phyloP scores from a whole-genome alignment of 345 rosid species.

The Hypericum androsaemum region DNA sequence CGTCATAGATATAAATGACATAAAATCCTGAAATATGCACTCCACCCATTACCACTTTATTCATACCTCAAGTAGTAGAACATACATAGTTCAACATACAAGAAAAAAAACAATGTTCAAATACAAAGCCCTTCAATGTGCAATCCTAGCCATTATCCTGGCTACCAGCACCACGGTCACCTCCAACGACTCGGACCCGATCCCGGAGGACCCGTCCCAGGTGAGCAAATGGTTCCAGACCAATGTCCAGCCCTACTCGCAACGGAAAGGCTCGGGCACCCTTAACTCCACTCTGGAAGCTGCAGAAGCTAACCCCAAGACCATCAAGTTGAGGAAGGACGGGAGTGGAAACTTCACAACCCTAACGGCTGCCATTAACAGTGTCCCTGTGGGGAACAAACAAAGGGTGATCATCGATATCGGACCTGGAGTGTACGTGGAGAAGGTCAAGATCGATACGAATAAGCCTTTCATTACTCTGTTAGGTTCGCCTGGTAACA shows the following conservation, averaged over 20 bases:
- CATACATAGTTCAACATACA: no score
- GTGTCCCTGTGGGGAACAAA: slow-evolving; percentile 33
- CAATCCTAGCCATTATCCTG: not conserved
- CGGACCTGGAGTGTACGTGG: slow-evolving; percentile 39
- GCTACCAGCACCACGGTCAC: not conserved
- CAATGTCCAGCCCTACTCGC: slow-evolving; percentile 24
- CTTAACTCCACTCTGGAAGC: slow-evolving; percentile 35
- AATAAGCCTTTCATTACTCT: slow-evolving; percentile 44
- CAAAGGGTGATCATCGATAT: slow-evolving; percentile 44
- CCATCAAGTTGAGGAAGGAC: slow-evolving; percentile 32
- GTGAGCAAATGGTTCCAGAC: slow-evolving; percentile 30
- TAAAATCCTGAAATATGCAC: no score
- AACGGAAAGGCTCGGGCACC: slow-evolving; percentile 20
- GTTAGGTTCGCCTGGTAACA: slow-evolving; percentile 27
- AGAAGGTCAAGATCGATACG: slow-evolving; percentile 39
- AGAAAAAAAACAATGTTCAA: no score
- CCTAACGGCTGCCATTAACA: slow-evolving; percentile 39
- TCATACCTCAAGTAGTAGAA: no score
- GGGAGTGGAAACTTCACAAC: slow-evolving; percentile 46
- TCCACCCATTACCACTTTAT: no score
- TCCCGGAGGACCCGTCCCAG: slow-evolving; percentile 6
- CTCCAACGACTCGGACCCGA: slow-evolving; percentile 25
- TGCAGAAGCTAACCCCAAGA: slow-evolving; percentile 30
- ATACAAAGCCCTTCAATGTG: no score
- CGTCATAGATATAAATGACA: no score